These are phyloP conservation scores for Laetiporus sulphureus DNA, from an alignment of 1,284 basidiomycete species.

Conservation along the genomic window DNA sequence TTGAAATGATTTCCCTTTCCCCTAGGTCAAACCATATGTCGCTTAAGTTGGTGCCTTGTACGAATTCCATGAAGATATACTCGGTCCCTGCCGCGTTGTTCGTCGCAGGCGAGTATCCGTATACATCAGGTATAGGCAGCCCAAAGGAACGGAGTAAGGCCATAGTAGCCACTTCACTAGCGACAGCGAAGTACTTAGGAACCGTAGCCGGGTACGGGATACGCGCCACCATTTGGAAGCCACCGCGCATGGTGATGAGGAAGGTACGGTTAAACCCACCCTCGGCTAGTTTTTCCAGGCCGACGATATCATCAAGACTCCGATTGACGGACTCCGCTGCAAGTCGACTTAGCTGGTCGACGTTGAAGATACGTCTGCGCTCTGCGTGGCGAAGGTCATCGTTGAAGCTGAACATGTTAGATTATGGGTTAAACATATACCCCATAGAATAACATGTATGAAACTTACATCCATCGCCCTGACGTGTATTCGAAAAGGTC, in stretches of 20 bases:
- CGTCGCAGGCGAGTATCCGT: slow-evolving; percentile 40
- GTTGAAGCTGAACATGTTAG: slow-evolving; percentile 30
- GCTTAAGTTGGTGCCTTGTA: slow-evolving; percentile 36
- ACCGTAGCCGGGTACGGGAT: slow-evolving; percentile 39
- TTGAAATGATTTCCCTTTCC: slow-evolving; percentile 34
- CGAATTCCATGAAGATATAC: slow-evolving; percentile 48
- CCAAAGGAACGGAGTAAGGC: slow-evolving; percentile 37
- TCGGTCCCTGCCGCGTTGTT: slow-evolving; percentile 45
- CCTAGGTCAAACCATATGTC: slow-evolving; percentile 37
- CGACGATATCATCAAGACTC: slow-evolving; percentile 28
- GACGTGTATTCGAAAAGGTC: slow-evolving; percentile 38
- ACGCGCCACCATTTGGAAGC: slow-evolving; percentile 39
- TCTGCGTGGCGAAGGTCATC: slow-evolving; percentile 38
- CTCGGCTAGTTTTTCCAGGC: slow-evolving; percentile 39
- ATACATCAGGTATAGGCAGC: slow-evolving; percentile 42
- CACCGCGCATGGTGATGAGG: slow-evolving; percentile 38
- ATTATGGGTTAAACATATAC: slow-evolving; percentile 25
- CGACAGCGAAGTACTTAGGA: slow-evolving; percentile 39
- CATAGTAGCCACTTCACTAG: slow-evolving; percentile 50
- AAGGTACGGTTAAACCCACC: too few species aligned
- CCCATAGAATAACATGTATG: slow-evolving; percentile 18
- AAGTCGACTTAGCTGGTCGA: slow-evolving; percentile 36
- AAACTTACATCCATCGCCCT: slow-evolving; percentile 37
- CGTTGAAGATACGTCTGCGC: slow-evolving; percentile 34
- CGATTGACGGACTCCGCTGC: slow-evolving; percentile 37